Conservation (phyloP, 805 yeast species). For the Grigorovia transvaalensis region DNA sequence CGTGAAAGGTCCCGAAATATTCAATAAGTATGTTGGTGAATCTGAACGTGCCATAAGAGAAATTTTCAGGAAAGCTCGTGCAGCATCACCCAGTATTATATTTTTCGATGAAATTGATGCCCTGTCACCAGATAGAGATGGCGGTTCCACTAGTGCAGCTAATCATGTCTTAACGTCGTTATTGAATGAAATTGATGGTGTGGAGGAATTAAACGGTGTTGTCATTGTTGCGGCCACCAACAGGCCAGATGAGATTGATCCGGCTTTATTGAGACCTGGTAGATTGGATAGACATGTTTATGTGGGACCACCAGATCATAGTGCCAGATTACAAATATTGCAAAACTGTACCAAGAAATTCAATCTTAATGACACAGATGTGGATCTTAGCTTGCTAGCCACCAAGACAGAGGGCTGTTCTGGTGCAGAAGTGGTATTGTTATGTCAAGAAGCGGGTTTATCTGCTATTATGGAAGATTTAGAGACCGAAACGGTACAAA, state of each 20-base stretch:
- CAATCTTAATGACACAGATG: slow-evolving; percentile 36
- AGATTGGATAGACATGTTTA: slow-evolving; percentile 87
- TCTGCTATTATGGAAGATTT: slow-evolving; percentile 81
- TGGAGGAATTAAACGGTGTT: slow-evolving; percentile 88
- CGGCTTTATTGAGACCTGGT: slow-evolving; percentile 92
- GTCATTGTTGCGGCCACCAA: slow-evolving; percentile 94
- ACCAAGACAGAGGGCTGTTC: slow-evolving; percentile 77
- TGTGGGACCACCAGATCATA: slow-evolving; percentile 82
- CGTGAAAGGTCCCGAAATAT: slow-evolving; percentile 93
- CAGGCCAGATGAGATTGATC: slow-evolving; percentile 85
- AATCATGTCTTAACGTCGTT: slow-evolving; percentile 83
- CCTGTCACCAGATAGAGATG: slow-evolving; percentile 64
- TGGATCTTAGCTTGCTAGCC: slow-evolving; percentile 46
- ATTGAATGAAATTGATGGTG: slow-evolving; percentile 93
- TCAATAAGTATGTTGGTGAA: slow-evolving; percentile 94
- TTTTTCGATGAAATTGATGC: slow-evolving; percentile 98
- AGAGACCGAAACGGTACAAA: slow-evolving; percentile 42
- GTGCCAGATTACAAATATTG: slow-evolving; percentile 71
- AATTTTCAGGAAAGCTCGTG: slow-evolving; percentile 84
- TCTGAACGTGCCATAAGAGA: slow-evolving; percentile 89
- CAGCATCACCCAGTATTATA: slow-evolving; percentile 88
- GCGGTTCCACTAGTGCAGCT: slow-evolving; percentile 53
- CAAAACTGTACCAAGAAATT: slow-evolving; percentile 60
- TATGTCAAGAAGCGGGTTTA: slow-evolving; percentile 93
- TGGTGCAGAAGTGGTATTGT: slow-evolving; percentile 87